These are phyloP conservation scores for Aphanomyces invadans DNA, from an alignment of 352 stramenopile species.

Conservation along the genomic window DNA sequence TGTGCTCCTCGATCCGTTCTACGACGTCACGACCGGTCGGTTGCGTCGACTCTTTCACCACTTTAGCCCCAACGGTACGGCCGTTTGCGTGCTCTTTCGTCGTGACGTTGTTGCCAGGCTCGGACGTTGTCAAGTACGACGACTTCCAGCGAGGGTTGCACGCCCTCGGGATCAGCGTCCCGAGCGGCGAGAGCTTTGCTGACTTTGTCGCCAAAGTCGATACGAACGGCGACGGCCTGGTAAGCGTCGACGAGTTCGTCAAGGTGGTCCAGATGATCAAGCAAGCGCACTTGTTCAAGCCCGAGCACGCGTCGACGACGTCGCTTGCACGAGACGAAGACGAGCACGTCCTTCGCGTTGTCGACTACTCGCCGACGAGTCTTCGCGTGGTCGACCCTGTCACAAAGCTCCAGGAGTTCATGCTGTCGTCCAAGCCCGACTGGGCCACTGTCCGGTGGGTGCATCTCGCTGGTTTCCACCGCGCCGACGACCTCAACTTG, in stretches of 20 bases:
- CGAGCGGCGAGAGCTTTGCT: conserved; percentile 52
- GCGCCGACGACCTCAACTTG: conserved; percentile 51
- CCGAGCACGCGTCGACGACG: conserved; percentile 30
- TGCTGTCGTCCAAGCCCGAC: conserved; percentile 69
- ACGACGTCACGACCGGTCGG: conserved; percentile 53
- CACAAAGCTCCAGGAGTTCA: conserved; percentile 60
- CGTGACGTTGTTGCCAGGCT: conserved; percentile 21
- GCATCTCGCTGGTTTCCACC: conserved; percentile 43
- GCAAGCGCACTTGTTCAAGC: conserved; percentile 76
- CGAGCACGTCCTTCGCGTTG: conserved; percentile 38
- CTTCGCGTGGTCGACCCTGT: conserved; percentile 73
- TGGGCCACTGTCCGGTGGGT: conserved; percentile 82
- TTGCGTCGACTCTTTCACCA: conserved; percentile 7
- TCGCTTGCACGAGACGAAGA: conserved; percentile 9
- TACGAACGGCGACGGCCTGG: conserved; percentile 69
- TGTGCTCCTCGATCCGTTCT: conserved; percentile 70
- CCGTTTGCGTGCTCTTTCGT: neutral
- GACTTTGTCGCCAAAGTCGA: conserved; percentile 68
- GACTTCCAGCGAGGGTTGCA: conserved; percentile 55
- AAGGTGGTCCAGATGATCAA: conserved; percentile 85
- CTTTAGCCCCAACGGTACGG: conserved; percentile 11
- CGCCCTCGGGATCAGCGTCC: conserved; percentile 65
- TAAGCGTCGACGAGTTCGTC: conserved; percentile 80
- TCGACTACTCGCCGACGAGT: conserved; percentile 69
- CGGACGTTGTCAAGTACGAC: conserved; percentile 60